A percentile compares a stretch with the other conserved stretches of the same genome.
Evolutionary conservation across 768 basidiomycete species (phyloP).

Genomic region (Mycena capillaripes): DNA sequence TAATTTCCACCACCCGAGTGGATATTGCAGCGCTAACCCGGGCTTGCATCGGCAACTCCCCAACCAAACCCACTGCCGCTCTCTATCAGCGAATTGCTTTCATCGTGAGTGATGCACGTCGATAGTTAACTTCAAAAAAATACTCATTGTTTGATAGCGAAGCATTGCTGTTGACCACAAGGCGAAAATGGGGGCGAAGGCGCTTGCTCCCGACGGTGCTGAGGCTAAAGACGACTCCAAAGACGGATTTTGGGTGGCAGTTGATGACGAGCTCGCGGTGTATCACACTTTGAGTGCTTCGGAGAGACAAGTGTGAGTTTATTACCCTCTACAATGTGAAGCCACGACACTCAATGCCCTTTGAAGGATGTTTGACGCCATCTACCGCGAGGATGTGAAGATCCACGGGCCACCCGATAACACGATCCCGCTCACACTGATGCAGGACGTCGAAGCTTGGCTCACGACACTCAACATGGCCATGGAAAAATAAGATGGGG

Average conservation of each 20-base stretch:
- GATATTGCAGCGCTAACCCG: conserved; percentile 13
- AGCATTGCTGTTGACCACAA: no score
- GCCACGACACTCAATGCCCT: no score
- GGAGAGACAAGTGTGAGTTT: background rate
- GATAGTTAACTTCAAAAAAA: no score
- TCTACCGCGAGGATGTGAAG: background rate
- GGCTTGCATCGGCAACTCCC: background rate
- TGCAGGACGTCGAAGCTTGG: background rate
- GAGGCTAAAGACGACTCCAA: no score
- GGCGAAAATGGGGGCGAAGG: no score
- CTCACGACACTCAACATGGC: background rate
- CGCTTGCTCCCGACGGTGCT: no score
- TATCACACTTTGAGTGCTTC: no score
- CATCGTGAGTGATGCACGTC: background rate
- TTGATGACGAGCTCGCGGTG: no score
- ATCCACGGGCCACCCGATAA: background rate
- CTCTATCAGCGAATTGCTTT: conserved; percentile 9
- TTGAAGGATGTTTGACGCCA: background rate
- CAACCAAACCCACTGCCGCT: background rate
- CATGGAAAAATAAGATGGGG: conserved; percentile 3
- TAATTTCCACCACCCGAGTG: no score
- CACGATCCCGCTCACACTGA: background rate
- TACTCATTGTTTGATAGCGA: no score
- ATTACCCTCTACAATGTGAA: no score
- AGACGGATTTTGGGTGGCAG: no score